Evolutionary conservation across 495 filamentous ascomycete genomes (phyloP).

Genomic region (Cenococcum geophilum): DNA sequence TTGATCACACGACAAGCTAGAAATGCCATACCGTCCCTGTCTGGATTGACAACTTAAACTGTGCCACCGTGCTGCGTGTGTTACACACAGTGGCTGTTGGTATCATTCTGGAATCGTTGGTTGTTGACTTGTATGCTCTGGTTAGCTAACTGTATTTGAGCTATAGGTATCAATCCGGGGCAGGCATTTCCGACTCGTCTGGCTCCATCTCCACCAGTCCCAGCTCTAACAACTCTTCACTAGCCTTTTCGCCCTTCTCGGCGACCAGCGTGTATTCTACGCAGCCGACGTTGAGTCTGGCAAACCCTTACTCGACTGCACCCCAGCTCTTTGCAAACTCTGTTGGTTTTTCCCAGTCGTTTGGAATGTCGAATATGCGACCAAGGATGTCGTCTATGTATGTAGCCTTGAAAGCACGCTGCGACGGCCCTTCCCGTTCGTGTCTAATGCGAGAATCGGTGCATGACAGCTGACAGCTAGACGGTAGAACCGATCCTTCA

Average conservation of each 20-base stretch:
- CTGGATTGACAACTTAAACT: conserved; percentile 28
- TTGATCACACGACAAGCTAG: conserved; percentile 35
- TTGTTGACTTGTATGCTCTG: conserved; percentile 21
- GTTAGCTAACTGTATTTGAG: conserved; percentile 25
- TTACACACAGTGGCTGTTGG: conserved; percentile 33
- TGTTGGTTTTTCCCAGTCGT: conserved; percentile 18
- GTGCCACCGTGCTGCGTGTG: conserved; percentile 29
- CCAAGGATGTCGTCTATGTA: conserved; percentile 33
- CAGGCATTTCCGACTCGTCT: conserved; percentile 35
- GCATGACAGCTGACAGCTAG: conserved; percentile 33
- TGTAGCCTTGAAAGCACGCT: conserved; percentile 22
- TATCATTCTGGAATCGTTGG: conserved; percentile 21
- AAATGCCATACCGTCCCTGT: conserved; percentile 30
- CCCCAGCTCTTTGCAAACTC: conserved; percentile 21
- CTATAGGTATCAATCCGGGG: conserved; percentile 32
- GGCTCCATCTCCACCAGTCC: conserved; percentile 39
- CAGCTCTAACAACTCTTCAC: conserved; percentile 35
- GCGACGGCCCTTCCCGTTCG: conserved; percentile 23
- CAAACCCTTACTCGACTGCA: conserved; percentile 32
- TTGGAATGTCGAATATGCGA: conserved; percentile 28
- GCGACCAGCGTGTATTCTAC: conserved; percentile 15
- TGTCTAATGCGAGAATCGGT: conserved; percentile 28
- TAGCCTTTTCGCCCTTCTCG: conserved; percentile 30
- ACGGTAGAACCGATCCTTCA: conserved; percentile 31
- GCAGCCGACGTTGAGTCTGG: conserved; percentile 14